Base-by-base conservation (phyloP, 2,329 filamentous ascomycete species). In the Fusarium paranaense region DNA sequence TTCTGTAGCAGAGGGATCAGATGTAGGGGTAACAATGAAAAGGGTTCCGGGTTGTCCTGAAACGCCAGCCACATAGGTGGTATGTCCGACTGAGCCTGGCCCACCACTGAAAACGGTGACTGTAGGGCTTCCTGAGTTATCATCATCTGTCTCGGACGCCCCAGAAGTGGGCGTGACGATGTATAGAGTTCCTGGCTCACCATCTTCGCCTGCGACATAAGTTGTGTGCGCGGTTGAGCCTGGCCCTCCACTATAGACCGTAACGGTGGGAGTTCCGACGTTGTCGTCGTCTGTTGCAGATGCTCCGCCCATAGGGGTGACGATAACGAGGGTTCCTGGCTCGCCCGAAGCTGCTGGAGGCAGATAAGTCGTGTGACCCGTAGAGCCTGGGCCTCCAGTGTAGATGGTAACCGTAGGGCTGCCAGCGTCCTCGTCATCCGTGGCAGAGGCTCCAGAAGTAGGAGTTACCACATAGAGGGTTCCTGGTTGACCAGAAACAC, bases 351-450 rank as follows among this genome's bases (percentile, higher is more conserved):
- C 52, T 18, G n/a, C 33, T 3, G 50, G 50, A 11, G 52, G 32
- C 0, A 57, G 32, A 18, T 35, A 57, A 14, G 20, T 37, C 1
- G 52, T 57, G n/a, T 35, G 37, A 0, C 35, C 35, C 0, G n/a
- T 20, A 18, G 71, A 68, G 4, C 73, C 71, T 2, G 71, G 22
- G 0, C 62, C 67, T 5, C 56, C 67, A 6, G 47, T 67, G 22
- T 47, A 73, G n/a, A 74, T 30, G 2, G 71, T 73, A 1, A 60
- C 63, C 6, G 65, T 66, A 18, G 35, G 18, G 3, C 20, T 14
- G 0, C 4, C 20, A 4, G 57, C 40, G 11, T 32, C 27, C 4
- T 50, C 6, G 1, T 18, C 30, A 3, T 52, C 9, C 3, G 47
- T 52, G 9, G 4, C 25, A 7, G 47, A 13, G 11, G 16, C 25